A percentile compares a stretch with the other conserved stretches of the same genome.
phyloP scores from a whole-genome alignment of 805 yeast species.

The Sugiyamaella smithiae region DNA sequence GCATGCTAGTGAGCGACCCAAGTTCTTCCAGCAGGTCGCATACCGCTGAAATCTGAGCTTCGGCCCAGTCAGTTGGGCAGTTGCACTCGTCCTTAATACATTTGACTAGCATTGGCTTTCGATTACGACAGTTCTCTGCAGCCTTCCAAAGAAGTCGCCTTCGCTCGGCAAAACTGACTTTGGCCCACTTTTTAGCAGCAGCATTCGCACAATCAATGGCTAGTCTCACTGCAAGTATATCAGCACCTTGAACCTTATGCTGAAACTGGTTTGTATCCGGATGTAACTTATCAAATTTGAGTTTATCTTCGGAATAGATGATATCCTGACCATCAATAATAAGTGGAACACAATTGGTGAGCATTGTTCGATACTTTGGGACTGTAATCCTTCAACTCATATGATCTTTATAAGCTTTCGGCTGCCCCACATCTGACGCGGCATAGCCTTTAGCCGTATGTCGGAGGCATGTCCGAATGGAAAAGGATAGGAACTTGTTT shows the following conservation, averaged over 20 bases:
- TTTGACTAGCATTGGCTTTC: not conserved
- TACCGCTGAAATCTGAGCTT: not conserved
- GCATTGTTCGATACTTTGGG: not conserved
- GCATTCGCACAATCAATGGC: conserved; percentile 1
- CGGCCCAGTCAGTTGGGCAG: not conserved
- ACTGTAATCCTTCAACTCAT: too few species aligned
- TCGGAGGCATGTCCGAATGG: too few species aligned
- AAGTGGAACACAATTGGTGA: not conserved
- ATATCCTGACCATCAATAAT: conserved; percentile 2
- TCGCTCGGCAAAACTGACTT: not conserved
- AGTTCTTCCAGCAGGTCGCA: not conserved
- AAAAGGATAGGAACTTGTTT: too few species aligned
- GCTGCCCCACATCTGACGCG: too few species aligned
- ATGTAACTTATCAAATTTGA: not conserved
- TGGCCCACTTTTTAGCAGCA: not conserved
- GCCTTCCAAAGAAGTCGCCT: not conserved
- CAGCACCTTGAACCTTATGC: conserved; percentile 1
- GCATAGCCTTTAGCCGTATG: too few species aligned
- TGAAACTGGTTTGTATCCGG: not conserved
- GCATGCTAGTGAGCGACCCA: not conserved
- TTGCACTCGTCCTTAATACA: not conserved
- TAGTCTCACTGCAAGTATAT: not conserved
- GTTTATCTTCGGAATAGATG: not conserved
- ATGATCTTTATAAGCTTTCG: too few species aligned
- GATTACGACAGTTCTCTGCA: not conserved